Evolutionary conservation across 2,329 filamentous ascomycete genomes (phyloP), one percentile per base, ranked within the genome.

Genomic region (Epichloe gansuensis): DNA sequence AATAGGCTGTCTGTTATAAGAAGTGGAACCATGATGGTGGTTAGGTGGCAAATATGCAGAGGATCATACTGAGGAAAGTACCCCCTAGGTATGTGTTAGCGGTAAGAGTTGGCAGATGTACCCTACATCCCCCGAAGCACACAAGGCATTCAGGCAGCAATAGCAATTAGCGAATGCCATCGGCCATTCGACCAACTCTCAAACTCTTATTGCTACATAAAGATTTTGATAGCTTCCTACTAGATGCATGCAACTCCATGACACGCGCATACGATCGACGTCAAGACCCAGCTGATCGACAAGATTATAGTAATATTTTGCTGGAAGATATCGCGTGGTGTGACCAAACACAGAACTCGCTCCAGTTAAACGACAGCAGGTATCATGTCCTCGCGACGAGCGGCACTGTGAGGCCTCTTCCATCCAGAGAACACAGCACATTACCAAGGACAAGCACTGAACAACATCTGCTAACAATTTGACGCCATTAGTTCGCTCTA

Each of bases 401-500:
- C 74, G 59, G 71, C 72, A 34, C 58, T 78, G 76, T 78, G 57
- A 72, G 75, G 36, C 9, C 5, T 64, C 50, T 42, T 31, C 23
- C 35, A 17, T 42, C 31, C 51, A 35, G 39, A 34, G 6, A 23
- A 27, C 56, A 15, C 17, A 13, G 9, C 7, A 35, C 6, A 35
- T n/a, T 11, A 34, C 7, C 3, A 47, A 13, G 6, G 12, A 9
- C 12, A 46, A 49, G n/a, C 17, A n/a, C 5, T 34, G 15, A 40
- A 34, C 8, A 4, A 27, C 11, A 4, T 8, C 2, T 31, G 4
- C 49, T 51, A 39, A 53, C 9, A n/a, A 43, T 4, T 11, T 42
- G 7, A 25, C 23, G 15, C 23, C 21, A 6, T 55, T 21, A 84
- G 81, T 60, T 84, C 81, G 42, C 84, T 98, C 55, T 98, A 98